These are phyloP conservation scores for Hyphopichia buzzinii DNA, from an alignment of 1,139 yeast species.

Conservation along the genomic window DNA sequence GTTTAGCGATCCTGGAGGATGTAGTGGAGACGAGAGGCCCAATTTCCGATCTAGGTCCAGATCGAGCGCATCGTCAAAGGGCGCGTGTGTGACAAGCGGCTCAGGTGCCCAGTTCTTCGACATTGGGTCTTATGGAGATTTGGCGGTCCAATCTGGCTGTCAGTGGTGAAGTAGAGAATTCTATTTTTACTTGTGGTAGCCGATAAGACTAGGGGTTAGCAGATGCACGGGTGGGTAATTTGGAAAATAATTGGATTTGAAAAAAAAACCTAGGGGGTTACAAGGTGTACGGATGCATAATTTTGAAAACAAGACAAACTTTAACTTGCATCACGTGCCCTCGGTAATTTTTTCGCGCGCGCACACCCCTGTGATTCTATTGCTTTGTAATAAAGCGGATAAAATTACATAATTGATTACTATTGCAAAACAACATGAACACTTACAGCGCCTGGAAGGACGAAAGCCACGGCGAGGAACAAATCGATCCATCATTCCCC, in stretches of 20 bases:
- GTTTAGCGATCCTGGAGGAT: background rate
- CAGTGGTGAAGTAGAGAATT: background rate
- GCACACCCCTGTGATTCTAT: background rate
- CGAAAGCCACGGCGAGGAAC: constrained; percentile 20
- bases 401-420: constrained; percentile 6
- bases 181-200: background rate
- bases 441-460: constrained; percentile 23
- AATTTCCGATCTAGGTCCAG: background rate
- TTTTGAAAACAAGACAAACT: too few relatives aligned
- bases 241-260: too few relatives aligned
- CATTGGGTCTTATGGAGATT: background rate
- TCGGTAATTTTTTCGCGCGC: background rate
- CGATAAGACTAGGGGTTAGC: background rate
- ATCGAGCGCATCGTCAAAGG: background rate
- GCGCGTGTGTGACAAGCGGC: background rate
- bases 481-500: constrained; percentile 32
- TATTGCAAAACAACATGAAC: constrained; percentile 16
- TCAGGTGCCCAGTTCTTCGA: background rate
- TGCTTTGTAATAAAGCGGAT: constrained; percentile 7
- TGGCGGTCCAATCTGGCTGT: too few relatives aligned
- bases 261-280: too few relatives aligned
- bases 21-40: background rate
- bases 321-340: too few relatives aligned
- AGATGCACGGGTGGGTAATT: background rate
- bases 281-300: too few relatives aligned